Percentiles rank a stretch among this genome's conserved stretches.
Conservation (phyloP, 352 stramenopile genomes). For the Detonula confervacea region DNA sequence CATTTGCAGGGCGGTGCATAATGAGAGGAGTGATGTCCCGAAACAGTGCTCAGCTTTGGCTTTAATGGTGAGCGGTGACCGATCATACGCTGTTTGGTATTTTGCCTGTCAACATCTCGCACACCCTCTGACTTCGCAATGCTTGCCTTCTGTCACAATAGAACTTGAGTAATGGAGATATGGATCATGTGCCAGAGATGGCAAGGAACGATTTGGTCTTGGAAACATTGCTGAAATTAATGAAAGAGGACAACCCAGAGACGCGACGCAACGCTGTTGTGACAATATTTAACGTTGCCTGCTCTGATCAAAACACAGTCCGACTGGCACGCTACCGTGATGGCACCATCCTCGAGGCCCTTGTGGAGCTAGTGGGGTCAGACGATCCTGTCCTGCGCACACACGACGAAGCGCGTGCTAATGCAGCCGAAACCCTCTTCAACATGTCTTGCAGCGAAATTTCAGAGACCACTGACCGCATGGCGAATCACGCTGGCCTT, state of each 20-base stretch:
- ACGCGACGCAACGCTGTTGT: conserved; percentile 62
- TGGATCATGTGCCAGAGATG: conserved; percentile 67
- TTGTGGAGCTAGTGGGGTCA: conserved; percentile 50
- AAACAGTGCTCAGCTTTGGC: conserved; percentile 65
- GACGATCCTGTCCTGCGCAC: conserved; percentile 44
- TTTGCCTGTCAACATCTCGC: conserved; percentile 1
- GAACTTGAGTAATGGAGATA: conserved; percentile 66
- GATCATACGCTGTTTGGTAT: not conserved
- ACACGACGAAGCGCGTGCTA: conserved; percentile 60
- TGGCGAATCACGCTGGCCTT: conserved; percentile 67
- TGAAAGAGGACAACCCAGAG: conserved; percentile 62
- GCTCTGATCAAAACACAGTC: conserved; percentile 65
- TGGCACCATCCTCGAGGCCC: conserved; percentile 57
- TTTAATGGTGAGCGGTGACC: conserved; percentile 52
- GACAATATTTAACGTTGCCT: conserved; percentile 67
- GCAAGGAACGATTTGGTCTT: conserved; percentile 62
- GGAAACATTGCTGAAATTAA: conserved; percentile 62
- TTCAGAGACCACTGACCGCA: conserved; percentile 60
- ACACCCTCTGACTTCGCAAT: not conserved
- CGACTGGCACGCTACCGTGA: conserved; percentile 55
- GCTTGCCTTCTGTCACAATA: not conserved
- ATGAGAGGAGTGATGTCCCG: conserved; percentile 61
- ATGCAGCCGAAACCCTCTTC: conserved; percentile 67
- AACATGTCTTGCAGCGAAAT: conserved; percentile 67
- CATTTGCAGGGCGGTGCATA: conserved; percentile 58